Conservation (phyloP, 2,329 filamentous ascomycete genomes). For the Raffaelea deltoideospora region DNA sequence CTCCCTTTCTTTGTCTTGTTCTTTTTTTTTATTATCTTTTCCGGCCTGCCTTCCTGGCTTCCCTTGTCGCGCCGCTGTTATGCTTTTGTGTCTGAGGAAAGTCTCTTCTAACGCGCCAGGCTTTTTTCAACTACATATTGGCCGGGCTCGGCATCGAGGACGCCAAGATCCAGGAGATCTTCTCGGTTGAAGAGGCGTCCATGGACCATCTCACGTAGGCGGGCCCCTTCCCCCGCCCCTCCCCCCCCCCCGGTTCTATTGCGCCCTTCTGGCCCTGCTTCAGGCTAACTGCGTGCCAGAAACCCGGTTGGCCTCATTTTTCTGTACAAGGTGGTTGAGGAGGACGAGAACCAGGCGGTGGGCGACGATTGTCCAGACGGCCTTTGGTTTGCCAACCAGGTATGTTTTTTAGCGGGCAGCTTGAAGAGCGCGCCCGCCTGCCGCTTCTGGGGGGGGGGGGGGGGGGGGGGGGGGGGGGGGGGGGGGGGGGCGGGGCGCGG, state of each 20-base stretch:
- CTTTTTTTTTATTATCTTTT: conserved; percentile 6
- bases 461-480: too few species aligned
- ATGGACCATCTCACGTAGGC: conserved; percentile 48
- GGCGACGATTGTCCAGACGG: conserved; percentile 34
- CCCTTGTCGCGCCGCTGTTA: too few species aligned
- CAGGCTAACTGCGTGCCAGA: conserved; percentile 20
- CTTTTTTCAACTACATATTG: conserved; percentile 75
- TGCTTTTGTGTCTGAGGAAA: too few species aligned
- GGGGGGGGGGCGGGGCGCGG: too few species aligned
- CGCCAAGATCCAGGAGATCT: conserved; percentile 62
- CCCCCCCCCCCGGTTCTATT: background rate
- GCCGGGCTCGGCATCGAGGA: conserved; percentile 60
- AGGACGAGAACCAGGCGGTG: conserved; percentile 32
- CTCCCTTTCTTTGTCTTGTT: background rate
- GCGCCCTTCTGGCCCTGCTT: conserved; percentile 8
- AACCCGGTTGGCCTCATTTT: conserved; percentile 80
- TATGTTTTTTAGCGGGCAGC: too few species aligned
- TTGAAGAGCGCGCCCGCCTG: too few species aligned
- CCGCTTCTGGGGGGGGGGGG: too few species aligned
- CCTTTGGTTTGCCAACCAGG: conserved; percentile 54
- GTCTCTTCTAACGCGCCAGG: conserved; percentile 34
- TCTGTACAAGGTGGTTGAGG: conserved; percentile 56
- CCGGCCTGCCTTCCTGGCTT: too few species aligned
- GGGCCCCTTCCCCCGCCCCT: too few species aligned
- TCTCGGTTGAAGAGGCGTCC: conserved; percentile 52